These are phyloP conservation scores for Chlorociboria aeruginascens DNA, from an alignment of 495 filamentous ascomycete species.

Conservation along the genomic window DNA sequence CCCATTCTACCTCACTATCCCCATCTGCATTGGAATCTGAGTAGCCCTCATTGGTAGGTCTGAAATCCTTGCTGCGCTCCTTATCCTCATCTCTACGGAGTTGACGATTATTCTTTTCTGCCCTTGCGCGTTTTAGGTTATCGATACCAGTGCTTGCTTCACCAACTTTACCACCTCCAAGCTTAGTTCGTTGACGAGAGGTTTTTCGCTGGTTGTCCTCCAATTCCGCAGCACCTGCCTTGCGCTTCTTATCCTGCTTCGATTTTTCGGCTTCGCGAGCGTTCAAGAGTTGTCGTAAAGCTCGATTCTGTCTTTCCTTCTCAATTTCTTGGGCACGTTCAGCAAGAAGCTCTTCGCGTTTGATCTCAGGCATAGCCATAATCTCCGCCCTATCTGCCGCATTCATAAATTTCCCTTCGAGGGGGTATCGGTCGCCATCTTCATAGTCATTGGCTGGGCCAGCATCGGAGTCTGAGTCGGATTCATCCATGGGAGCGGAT, in stretches of 20 bases:
- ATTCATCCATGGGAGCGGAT: constrained; percentile 85
- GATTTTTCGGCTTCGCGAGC: constrained; percentile 44
- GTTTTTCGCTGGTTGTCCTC: constrained; percentile 67
- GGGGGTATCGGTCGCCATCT: constrained; percentile 61
- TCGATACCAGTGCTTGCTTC: constrained; percentile 68
- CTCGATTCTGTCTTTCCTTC: constrained; percentile 65
- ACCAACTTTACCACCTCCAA: constrained; percentile 67
- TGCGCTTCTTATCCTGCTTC: constrained; percentile 62
- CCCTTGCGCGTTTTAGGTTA: constrained; percentile 70
- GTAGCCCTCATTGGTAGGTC: constrained; percentile 32
- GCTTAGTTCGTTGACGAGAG: constrained; percentile 65
- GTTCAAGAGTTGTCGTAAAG: constrained; percentile 70
- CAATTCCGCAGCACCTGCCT: constrained; percentile 60
- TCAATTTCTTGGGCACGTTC: constrained; percentile 76
- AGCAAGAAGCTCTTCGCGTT: constrained; percentile 80
- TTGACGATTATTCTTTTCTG: constrained; percentile 69
- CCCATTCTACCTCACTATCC: constrained; percentile 73
- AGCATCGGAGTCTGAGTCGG: constrained; percentile 60
- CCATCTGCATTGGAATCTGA: constrained; percentile 59
- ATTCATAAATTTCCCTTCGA: constrained; percentile 79
- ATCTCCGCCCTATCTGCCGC: constrained; percentile 71
- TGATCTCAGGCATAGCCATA: constrained; percentile 76
- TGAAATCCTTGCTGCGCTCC: constrained; percentile 41
- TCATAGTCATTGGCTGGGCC: constrained; percentile 38
- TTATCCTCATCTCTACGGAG: constrained; percentile 58